Conservation (phyloP, 1,139 yeast species). For the Yarrowia galli region DNA sequence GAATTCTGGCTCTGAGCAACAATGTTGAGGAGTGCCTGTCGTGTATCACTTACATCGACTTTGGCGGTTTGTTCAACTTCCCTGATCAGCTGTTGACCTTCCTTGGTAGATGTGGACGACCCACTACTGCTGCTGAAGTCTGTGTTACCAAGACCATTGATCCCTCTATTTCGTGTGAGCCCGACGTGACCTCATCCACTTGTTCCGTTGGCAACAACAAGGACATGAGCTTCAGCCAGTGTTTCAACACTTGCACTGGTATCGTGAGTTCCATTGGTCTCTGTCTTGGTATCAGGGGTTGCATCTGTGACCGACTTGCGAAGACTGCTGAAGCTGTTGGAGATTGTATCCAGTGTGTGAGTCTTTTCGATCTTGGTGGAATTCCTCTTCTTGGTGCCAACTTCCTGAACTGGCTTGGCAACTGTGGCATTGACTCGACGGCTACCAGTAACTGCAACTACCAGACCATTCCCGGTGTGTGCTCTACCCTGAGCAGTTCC, state of each 20-base stretch:
- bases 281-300: background rate
- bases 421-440: background rate
- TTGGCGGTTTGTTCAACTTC: background rate
- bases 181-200: slow-evolving; percentile 10
- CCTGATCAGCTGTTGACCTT: slow-evolving; percentile 1
- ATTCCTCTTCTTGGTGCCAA: slow-evolving; percentile 19
- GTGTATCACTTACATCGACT: slow-evolving; percentile 11
- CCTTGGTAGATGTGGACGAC: slow-evolving; percentile 3
- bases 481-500: background rate
- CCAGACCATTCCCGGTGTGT: slow-evolving; percentile 17
- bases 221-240: background rate
- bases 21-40: slow-evolving; percentile 11
- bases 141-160: slow-evolving; percentile 15
- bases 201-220: background rate
- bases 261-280: slow-evolving; percentile 4
- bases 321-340: slow-evolving; percentile 6
- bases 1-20: background rate
- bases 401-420: slow-evolving; percentile 23
- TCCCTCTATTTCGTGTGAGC: slow-evolving; percentile 10
- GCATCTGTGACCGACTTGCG: slow-evolving; percentile 3
- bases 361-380: slow-evolving; percentile 13
- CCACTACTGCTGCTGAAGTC: slow-evolving; percentile 14
- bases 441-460: background rate
- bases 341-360: slow-evolving; percentile 16
- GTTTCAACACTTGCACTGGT: background rate